Evolutionary conservation across 139 green algal genomes (phyloP), one percentile per base, ranked within the genome.

Genomic region (Protoeuglena noctilucae): DNA sequence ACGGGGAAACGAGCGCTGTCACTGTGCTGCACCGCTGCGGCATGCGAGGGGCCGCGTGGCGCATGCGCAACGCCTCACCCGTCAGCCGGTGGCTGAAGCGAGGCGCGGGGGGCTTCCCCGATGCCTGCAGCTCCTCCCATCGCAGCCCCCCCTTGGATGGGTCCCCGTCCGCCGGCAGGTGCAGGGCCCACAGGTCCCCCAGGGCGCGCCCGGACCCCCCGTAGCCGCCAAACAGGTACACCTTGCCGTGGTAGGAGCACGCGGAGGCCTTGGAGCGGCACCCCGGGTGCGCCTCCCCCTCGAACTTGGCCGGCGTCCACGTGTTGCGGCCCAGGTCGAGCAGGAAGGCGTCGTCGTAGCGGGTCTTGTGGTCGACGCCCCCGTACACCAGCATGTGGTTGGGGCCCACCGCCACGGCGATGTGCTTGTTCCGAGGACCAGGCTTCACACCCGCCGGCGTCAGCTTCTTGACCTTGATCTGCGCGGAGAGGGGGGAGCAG

Each of bases 221-320:
- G 54, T 93, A 93, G 25, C 84, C 82, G 25, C 80, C 80, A 67
- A 85, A 85, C 22, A 92, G 58, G 40, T 78, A 77, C 19, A 93
- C 60, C 17, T 64, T 61, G 30, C 72, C 62, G 29, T 63, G 72
- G 51, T 81, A 72, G 52, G 72, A 73, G 12, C 74, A 86, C 26
- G 80, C 70, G 28, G 73, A 82, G 65, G 84, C 78, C 64, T 93
- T 81, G 2, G 81, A 78, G 4, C 84, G 68, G 9, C 76, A 62
- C 55, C 70, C 62, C 1, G 84, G 84, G 0, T 49, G 23, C n/a
- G n/a, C n/a, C n/a, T n/a, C n/a, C n/a, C n/a, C n/a, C n/a, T n/a
- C n/a, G n/a, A n/a, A n/a, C 1, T 40, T 45, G 22, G 72, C 59
- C 18, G 63, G 46, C 23, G 61, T 46, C 83, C 81, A 93, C 3